phyloP scores from a whole-genome alignment of 768 basidiomycete species.

The Lentinula detonsa region DNA sequence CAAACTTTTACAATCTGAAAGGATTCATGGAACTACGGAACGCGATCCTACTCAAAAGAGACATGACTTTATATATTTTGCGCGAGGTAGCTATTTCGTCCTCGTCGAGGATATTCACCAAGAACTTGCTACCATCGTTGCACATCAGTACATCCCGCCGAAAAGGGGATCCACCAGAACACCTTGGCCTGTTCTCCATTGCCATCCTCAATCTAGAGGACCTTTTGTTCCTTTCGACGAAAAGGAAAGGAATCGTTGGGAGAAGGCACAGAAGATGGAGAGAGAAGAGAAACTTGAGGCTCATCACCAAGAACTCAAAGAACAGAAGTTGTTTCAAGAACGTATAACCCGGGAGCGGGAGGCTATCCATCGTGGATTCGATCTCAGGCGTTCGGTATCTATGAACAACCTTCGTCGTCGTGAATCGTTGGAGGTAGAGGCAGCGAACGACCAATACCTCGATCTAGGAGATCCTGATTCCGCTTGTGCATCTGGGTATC shows the following conservation, averaged over 20 bases:
- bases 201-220: slow-evolving; percentile 65
- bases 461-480: slow-evolving; percentile 41
- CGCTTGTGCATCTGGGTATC: slow-evolving; percentile 65
- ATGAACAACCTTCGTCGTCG: slow-evolving; percentile 70
- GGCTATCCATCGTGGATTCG: slow-evolving; percentile 31
- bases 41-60: slow-evolving; percentile 87
- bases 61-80: slow-evolving; percentile 85
- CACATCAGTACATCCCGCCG: slow-evolving; percentile 68
- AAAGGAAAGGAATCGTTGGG: slow-evolving; percentile 62
- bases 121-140: slow-evolving; percentile 78
- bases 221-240: slow-evolving; percentile 77
- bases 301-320: slow-evolving; percentile 24
- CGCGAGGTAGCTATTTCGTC: slow-evolving; percentile 67
- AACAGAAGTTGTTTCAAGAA: slow-evolving; percentile 26
- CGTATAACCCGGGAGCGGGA: slow-evolving; percentile 33
- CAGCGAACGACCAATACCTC: slow-evolving; percentile 38
- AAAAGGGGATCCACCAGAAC: slow-evolving; percentile 49
- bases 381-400: slow-evolving; percentile 69
- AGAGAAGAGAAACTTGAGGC: slow-evolving; percentile 31
- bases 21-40: slow-evolving; percentile 81
- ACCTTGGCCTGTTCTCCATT: slow-evolving; percentile 82
- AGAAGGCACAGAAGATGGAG: slow-evolving; percentile 45
- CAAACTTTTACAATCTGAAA: slow-evolving; percentile 73
- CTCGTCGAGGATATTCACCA: slow-evolving; percentile 88
- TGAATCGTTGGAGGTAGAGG: slow-evolving; percentile 29